Percentiles rank a stretch among this genome's conserved stretches.
Conservation (phyloP, 164 flowering plant species). For the Stephania cephalantha region DNA sequence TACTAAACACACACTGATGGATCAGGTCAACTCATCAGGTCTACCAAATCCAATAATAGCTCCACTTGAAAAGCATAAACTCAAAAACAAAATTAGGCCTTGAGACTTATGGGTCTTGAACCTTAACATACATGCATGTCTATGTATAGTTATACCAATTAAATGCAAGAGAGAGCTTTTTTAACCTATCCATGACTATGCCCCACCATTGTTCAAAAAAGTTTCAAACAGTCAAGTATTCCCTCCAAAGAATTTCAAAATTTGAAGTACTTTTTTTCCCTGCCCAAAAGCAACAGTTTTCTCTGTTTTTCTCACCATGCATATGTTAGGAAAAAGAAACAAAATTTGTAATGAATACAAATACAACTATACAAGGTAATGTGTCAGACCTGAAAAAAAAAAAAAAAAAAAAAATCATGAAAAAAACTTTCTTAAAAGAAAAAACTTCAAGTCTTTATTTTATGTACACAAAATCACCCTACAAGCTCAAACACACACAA, state of each 20-base stretch:
- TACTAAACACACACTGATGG: background rate
- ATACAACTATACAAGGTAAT: background rate
- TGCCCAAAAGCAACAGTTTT: background rate
- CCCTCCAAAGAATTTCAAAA: background rate
- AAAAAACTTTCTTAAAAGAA: background rate
- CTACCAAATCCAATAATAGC: background rate
- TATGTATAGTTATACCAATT: background rate
- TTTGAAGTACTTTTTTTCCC: background rate
- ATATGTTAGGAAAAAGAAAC: background rate
- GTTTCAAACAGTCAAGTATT: background rate
- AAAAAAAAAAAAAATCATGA: no score
- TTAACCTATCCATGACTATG: background rate
- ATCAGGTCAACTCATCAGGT: background rate
- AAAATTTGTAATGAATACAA: background rate
- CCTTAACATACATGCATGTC: background rate
- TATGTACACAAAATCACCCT: background rate
- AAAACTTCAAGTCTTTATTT: background rate
- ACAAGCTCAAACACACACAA: background rate
- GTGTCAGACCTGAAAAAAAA: background rate
- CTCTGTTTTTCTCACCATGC: background rate
- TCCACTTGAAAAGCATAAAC: background rate
- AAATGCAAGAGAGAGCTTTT: background rate
- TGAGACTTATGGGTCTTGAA: background rate
- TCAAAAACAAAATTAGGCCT: background rate
- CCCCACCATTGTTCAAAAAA: background rate